Base-by-base conservation (phyloP, 768 basidiomycete species). In the Hygrocybe coccinea region DNA sequence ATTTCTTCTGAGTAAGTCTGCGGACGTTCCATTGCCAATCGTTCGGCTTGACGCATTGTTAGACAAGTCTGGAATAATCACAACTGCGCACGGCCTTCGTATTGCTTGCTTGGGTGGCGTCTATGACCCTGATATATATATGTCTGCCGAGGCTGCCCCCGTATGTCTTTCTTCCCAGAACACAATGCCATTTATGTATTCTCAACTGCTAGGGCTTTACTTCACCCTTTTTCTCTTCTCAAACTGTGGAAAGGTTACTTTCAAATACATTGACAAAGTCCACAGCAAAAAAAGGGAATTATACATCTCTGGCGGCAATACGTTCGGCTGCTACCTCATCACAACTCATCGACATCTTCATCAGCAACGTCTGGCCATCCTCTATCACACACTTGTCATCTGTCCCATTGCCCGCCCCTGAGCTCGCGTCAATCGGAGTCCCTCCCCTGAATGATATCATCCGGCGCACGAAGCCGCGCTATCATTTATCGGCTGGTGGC, bases 61-160 rank as follows among this genome's bases (percentile, higher is more conserved):
- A 93, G 91, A 80, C 69, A 94, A 93, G 74, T 91, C 91, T 12
- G 85, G 84, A 8, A 78, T 89, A 3, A 73, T 95, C 39, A 88
- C 82, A 2, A 94, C 91, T 10, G 80, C 85, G 7, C 83, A 86
- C 62, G 88, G 89, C 8, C 74, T 95, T 22, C 83, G 87, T 56
- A 90, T 95, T 66, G 92, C 86, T 19, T 92, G 91, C 68, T 74
- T 95, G 9, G 91, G 90, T 38, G 92, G 94, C 3, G 74, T 76
- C 36, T 91, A 86, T 63, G 84, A 91, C 44, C 69, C 79, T 35
- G 77, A 74, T 15, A 73, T 86, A 21, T 89, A 83, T 59, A 64
- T 68, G 22, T 74, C 80, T 33, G 76, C 84, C 5, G 85, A 87
- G 55, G 73, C 81, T 1, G 79, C 84, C 14, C 86, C 86, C 29